These are phyloP conservation scores for Periconia digitata DNA, from an alignment of 2,329 filamentous ascomycete genomes.

Conservation along the genomic window DNA sequence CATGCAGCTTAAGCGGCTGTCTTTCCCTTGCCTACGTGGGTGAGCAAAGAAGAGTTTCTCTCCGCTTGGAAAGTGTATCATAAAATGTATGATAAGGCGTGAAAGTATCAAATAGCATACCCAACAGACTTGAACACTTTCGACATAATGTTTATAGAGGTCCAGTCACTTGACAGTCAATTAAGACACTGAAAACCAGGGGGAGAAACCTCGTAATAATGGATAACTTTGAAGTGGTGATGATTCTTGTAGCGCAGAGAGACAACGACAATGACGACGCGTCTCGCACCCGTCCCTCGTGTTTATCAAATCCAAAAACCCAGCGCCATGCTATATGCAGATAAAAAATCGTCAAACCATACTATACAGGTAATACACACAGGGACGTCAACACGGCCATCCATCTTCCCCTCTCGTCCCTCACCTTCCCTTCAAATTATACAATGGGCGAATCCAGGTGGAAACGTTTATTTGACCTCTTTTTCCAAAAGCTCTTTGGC, in stretches of 20 bases:
- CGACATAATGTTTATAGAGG: no score
- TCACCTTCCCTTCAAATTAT: neutral
- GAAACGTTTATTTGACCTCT: constrained; percentile 35
- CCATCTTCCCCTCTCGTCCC: neutral
- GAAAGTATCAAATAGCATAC: no score
- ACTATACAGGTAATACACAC: constrained; percentile 6
- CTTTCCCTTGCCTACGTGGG: neutral
- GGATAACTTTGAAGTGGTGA: neutral
- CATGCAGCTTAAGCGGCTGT: neutral
- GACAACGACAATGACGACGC: neutral
- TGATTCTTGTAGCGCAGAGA: neutral
- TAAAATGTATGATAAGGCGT: neutral
- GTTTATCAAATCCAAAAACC: neutral
- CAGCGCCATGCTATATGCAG: constrained; percentile 10
- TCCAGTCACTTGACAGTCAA: no score
- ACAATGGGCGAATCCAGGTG: neutral
- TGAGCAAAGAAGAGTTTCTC: neutral
- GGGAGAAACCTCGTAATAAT: neutral
- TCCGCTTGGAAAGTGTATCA: neutral
- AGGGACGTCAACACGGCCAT: neutral
- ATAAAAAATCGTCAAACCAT: constrained; percentile 3
- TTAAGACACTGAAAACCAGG: neutral
- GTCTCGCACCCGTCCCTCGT: neutral
- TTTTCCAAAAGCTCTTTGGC: constrained; percentile 97
- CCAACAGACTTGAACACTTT: no score